phyloP scores from a whole-genome alignment of 495 filamentous ascomycete genomes.

The Lasiosphaeria ovina region DNA sequence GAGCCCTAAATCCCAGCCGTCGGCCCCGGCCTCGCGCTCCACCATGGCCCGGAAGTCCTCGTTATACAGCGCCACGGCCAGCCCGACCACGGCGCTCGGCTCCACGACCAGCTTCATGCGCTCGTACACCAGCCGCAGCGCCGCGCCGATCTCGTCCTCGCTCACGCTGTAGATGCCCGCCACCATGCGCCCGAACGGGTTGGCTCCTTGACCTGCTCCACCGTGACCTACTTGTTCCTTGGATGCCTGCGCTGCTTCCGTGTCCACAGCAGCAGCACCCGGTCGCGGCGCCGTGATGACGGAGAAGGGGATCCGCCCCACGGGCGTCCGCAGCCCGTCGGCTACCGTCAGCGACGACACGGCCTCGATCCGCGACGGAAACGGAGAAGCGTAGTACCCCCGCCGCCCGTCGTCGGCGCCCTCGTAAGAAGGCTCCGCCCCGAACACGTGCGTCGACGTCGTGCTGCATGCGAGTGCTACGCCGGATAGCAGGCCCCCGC shows the following conservation, averaged over 20 bases:
- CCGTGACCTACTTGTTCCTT: no score
- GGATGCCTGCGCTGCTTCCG: no score
- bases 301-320: conserved; percentile 75
- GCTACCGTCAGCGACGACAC: conserved; percentile 83
- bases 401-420: conserved; percentile 79
- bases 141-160: conserved; percentile 78
- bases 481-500: conserved; percentile 84
- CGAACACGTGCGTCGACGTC: conserved; percentile 71
- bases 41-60: conserved; percentile 76
- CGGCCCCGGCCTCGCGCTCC: conserved; percentile 65
- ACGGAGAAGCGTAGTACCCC: conserved; percentile 51
- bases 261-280: no score
- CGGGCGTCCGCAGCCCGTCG: conserved; percentile 83
- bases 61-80: conserved; percentile 81
- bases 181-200: conserved; percentile 43
- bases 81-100: conserved; percentile 80
- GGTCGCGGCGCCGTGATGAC: conserved; percentile 69
- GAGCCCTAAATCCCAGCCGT: conserved; percentile 84
- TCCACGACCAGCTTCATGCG: conserved; percentile 90
- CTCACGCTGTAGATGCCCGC: conserved; percentile 71
- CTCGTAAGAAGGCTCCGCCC: conserved; percentile 83
- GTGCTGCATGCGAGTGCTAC: conserved; percentile 71
- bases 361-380: conserved; percentile 55
- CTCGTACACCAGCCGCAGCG: conserved; percentile 79
- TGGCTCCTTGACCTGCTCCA: no score